These are phyloP conservation scores for Coprinopsis marcescibilis DNA, from an alignment of 768 basidiomycete genomes.

Conservation along the genomic window DNA sequence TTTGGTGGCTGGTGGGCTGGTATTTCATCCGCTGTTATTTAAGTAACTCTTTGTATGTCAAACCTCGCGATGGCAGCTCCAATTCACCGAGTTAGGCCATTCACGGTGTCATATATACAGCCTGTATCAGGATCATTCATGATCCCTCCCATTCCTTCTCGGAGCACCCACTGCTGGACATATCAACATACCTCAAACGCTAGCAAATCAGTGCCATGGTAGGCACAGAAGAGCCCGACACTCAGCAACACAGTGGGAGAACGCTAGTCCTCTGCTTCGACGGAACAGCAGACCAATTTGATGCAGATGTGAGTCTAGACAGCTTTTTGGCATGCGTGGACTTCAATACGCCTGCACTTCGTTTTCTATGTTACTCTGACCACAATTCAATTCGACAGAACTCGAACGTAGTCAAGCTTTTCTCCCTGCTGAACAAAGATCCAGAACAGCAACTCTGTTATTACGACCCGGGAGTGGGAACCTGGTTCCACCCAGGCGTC, in stretches of 20 bases:
- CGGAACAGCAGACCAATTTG: conserved; percentile 54
- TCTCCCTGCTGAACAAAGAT: conserved; percentile 60
- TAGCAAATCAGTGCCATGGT: too few species aligned
- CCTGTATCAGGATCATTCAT: too few species aligned
- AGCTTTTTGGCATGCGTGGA: neutral
- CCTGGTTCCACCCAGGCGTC: conserved; percentile 55
- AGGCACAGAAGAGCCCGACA: too few species aligned
- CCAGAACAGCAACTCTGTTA: conserved; percentile 54
- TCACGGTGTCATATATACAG: too few species aligned
- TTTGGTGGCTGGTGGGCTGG: too few species aligned
- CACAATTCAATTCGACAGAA: conserved; percentile 28
- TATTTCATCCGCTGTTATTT: too few species aligned
- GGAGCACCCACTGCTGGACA: too few species aligned
- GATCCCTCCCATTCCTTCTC: neutral
- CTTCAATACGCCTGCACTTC: neutral
- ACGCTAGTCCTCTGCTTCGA: conserved; percentile 66
- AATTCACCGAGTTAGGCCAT: too few species aligned
- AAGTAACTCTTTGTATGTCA: too few species aligned
- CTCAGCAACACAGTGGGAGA: conserved; percentile 23
- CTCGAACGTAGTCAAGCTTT: conserved; percentile 69
- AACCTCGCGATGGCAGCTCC: too few species aligned
- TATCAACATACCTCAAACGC: too few species aligned
- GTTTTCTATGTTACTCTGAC: neutral
- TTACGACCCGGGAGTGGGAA: conserved; percentile 59
- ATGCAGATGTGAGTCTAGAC: conserved; percentile 32